These are phyloP conservation scores for Candida sanyiensis DNA, from an alignment of 805 yeast species.

Conservation along the genomic window DNA sequence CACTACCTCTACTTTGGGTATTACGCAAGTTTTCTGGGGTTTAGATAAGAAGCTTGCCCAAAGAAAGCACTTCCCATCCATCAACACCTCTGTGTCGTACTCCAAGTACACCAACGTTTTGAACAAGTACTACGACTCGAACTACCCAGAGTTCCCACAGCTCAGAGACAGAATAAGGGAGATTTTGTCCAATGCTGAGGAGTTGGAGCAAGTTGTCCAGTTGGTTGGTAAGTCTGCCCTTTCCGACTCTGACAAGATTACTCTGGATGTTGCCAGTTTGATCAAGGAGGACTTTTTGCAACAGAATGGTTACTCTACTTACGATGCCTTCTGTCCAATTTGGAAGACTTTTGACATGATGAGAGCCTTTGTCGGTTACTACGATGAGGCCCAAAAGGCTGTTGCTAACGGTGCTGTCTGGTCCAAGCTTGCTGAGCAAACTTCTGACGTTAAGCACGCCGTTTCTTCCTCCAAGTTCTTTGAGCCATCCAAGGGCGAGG, in stretches of 20 bases:
- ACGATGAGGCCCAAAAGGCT: conserved; percentile 97
- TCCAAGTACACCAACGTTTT: conserved; percentile 91
- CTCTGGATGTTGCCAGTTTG: conserved; percentile 85
- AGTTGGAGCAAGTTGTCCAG: conserved; percentile 97
- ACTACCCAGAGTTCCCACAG: conserved; percentile 86
- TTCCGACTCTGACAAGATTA: conserved; percentile 94
- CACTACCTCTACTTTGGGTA: conserved; percentile 96
- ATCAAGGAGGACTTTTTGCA: conserved; percentile 98
- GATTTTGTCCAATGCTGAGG: conserved; percentile 94
- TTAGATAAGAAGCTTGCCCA: conserved; percentile 98
- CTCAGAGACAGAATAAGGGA: conserved; percentile 91
- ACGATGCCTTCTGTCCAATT: conserved; percentile 98
- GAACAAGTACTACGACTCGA: conserved; percentile 75
- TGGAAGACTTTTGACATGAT: conserved; percentile 99
- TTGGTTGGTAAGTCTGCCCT: conserved; percentile 97
- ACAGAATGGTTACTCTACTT: conserved; percentile 97
- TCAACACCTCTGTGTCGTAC: conserved; percentile 92
- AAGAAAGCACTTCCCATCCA: conserved; percentile 99
- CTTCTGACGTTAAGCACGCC: conserved; percentile 85
- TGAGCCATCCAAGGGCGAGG: conserved; percentile 90
- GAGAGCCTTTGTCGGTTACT: conserved; percentile 86
- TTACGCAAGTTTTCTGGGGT: conserved; percentile 99
- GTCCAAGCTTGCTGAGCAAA: conserved; percentile 86
- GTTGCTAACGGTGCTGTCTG: conserved; percentile 90
- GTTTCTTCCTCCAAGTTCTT: conserved; percentile 94